Evolutionary conservation across 805 yeast species (phyloP).

Genomic region (Candida boleticola): DNA sequence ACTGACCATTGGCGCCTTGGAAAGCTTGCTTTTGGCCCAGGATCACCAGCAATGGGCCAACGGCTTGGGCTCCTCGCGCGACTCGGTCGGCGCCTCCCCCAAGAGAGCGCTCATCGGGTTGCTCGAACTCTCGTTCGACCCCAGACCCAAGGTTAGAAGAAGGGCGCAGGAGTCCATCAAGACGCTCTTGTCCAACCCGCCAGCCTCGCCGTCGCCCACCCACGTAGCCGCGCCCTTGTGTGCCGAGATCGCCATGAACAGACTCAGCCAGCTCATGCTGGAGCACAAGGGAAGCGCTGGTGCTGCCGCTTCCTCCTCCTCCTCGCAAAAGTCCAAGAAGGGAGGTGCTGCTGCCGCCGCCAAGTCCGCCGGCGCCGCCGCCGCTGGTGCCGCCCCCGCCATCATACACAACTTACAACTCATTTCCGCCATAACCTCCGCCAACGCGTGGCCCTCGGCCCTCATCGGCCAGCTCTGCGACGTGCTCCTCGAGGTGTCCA

Average conservation of each 20-base stretch:
- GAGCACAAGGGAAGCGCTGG: no score
- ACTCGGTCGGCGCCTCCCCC: constrained; percentile 59
- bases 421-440: constrained; percentile 63
- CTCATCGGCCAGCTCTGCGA: constrained; percentile 75
- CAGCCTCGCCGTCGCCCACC: constrained; percentile 71
- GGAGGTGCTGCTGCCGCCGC: constrained; percentile 44
- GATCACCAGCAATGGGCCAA: constrained; percentile 75
- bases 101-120: constrained; percentile 77
- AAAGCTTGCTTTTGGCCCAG: constrained; percentile 74
- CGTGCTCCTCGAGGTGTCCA: constrained; percentile 67
- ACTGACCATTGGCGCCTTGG: constrained; percentile 84
- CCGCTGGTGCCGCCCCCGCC: constrained; percentile 42
- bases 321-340: constrained; percentile 26
- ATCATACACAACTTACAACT: constrained; percentile 78
- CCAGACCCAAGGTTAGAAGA: constrained; percentile 92
- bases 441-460: constrained; percentile 79
- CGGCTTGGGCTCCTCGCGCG: constrained; percentile 39
- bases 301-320: constrained; percentile 14
- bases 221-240: constrained; percentile 76
- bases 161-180: constrained; percentile 90
- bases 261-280: constrained; percentile 47
- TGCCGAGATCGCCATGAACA: constrained; percentile 64
- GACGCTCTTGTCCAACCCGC: constrained; percentile 60
- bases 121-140: constrained; percentile 75
- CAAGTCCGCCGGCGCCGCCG: no score